phyloP scores from a whole-genome alignment of 129 eudicot genomes.

The Chrysanthemum lavandulifolium region DNA sequence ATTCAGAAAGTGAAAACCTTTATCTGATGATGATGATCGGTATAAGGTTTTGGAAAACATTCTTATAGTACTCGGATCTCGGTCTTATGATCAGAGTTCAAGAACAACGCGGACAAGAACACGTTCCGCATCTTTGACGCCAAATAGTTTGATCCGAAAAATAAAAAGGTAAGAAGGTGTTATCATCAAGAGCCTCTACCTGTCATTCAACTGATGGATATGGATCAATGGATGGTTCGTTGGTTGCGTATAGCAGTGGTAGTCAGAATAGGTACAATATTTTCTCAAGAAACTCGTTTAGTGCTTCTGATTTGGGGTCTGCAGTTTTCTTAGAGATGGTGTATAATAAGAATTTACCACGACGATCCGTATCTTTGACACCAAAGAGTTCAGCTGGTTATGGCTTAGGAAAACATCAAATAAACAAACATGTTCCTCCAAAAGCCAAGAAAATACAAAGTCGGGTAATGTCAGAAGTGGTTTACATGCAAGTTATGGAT shows the following conservation, averaged over 20 bases:
- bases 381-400: conserved; percentile 27
- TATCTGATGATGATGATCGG: conserved; percentile 63
- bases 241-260: conserved; percentile 20
- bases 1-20: conserved; percentile 67
- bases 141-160: conserved; percentile 18
- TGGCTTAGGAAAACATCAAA: conserved; percentile 36
- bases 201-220: not conserved
- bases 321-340: conserved; percentile 32
- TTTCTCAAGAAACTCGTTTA: conserved; percentile 27
- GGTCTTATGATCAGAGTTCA: conserved; percentile 23
- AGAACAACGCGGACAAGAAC: conserved; percentile 16
- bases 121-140: conserved; percentile 31
- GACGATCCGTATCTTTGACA: conserved; percentile 31
- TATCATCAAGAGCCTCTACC: conserved; percentile 6
- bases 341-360: conserved; percentile 28
- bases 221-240: conserved; percentile 21
- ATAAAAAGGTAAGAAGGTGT: conserved; percentile 11
- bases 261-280: conserved; percentile 11
- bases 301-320: conserved; percentile 33
- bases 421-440: conserved; percentile 32
- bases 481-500: not conserved
- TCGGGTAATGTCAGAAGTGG: not conserved
- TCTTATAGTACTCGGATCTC: conserved; percentile 31
- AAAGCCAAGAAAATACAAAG: conserved; percentile 30
- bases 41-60: conserved; percentile 23